Conservation (phyloP, 1,284 basidiomycete species). For the Vanrija sp. region DNA sequence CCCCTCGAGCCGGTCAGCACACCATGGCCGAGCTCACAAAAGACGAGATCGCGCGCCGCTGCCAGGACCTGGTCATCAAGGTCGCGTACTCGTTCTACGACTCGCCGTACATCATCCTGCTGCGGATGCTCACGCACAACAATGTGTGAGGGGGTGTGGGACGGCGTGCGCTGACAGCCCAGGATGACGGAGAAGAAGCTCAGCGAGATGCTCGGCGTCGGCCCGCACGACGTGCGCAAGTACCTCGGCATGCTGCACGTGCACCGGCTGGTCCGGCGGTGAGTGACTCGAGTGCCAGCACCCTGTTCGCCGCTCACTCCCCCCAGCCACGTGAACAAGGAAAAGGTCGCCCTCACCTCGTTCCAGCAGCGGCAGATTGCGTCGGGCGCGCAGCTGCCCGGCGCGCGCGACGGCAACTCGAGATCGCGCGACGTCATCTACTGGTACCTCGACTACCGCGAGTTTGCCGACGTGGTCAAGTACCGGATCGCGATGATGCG, state of each 20-base stretch:
- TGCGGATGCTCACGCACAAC: slow-evolving; percentile 87
- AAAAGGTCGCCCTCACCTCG: slow-evolving; percentile 33
- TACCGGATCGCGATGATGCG: slow-evolving; percentile 96
- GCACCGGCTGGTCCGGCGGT: slow-evolving; percentile 81
- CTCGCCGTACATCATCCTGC: slow-evolving; percentile 79
- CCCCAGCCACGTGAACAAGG: slow-evolving; percentile 44
- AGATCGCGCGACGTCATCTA: slow-evolving; percentile 58
- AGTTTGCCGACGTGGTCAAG: slow-evolving; percentile 95
- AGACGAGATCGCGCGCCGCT: slow-evolving; percentile 32
- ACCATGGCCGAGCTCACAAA: slow-evolving; percentile 23
- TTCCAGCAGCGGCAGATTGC: slow-evolving; percentile 22
- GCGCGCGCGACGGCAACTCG: slow-evolving; percentile 10
- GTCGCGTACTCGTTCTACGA: slow-evolving; percentile 94
- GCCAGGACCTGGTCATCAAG: slow-evolving; percentile 70
- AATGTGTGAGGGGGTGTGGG: slow-evolving; percentile 61
- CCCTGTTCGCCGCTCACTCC: background rate
- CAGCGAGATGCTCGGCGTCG: slow-evolving; percentile 78
- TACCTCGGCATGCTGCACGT: slow-evolving; percentile 79
- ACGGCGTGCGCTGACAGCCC: background rate
- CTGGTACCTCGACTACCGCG: slow-evolving; percentile 93
- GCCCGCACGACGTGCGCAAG: slow-evolving; percentile 90
- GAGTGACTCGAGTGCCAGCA: slow-evolving; percentile 39
- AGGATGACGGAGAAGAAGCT: slow-evolving; percentile 56
- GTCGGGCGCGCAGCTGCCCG: background rate
- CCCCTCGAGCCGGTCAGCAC: background rate